These are phyloP conservation scores for Rhodamnia argentea DNA, from an alignment of 345 rosid genomes.

Conservation along the genomic window DNA sequence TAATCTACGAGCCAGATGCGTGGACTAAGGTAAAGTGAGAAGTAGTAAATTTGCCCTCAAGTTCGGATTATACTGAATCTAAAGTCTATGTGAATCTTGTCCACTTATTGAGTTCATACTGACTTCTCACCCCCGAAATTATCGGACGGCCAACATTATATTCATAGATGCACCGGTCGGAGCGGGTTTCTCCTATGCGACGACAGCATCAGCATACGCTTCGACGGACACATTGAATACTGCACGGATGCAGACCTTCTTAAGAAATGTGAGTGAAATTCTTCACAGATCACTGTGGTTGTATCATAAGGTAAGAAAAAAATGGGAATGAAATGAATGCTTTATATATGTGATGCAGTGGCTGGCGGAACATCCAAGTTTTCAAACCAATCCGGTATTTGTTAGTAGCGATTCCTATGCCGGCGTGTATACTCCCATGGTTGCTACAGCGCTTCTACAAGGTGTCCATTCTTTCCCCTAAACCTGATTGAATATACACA, in stretches of 20 bases:
- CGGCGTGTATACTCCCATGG: constrained; percentile 6
- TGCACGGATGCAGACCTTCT: background rate
- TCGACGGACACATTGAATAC: background rate
- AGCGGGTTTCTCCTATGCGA: constrained; percentile 13
- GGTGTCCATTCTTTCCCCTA: background rate
- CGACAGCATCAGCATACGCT: background rate
- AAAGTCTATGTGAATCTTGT: background rate
- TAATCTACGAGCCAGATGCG: background rate
- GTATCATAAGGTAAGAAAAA: too few relatives aligned
- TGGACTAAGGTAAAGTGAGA: background rate
- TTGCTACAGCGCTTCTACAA: constrained; percentile 1
- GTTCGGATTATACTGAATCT: background rate
- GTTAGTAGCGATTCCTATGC: constrained; percentile 16
- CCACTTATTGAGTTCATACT: background rate
- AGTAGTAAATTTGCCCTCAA: background rate
- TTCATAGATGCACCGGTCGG: constrained; percentile 19
- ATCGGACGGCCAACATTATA: constrained; percentile 4
- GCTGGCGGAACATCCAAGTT: constrained; percentile 7
- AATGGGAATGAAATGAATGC: background rate
- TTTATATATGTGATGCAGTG: constrained; percentile 1
- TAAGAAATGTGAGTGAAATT: background rate
- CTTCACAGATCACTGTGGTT: background rate
- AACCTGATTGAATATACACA: background rate
- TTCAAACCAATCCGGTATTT: constrained; percentile 7
- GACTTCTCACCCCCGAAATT: background rate